Conservation (phyloP, 805 yeast species). For the Nakazawaea ambrosiae region DNA sequence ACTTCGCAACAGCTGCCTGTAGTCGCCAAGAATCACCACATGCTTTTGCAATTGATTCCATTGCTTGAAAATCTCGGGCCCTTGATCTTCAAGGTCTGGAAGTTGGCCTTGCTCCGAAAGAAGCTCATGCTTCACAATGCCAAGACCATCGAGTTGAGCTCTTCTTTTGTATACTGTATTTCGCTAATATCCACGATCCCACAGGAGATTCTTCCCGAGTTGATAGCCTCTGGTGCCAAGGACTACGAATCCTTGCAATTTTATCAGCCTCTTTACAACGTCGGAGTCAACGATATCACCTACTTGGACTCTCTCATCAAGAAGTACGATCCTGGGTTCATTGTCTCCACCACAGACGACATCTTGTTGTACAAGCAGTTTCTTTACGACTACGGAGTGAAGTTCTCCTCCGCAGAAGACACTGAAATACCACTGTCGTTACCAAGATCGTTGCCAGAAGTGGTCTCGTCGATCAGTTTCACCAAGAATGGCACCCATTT, state of each 20-base stretch:
- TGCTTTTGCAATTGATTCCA: constrained; percentile 36
- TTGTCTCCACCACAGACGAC: constrained; percentile 64
- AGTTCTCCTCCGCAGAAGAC: constrained; percentile 10
- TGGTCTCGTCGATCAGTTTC: constrained; percentile 1
- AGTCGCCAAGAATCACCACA: constrained; percentile 24
- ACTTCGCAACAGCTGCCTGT: neutral
- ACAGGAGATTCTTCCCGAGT: constrained; percentile 33
- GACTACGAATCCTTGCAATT: constrained; percentile 19
- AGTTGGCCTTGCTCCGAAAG: constrained; percentile 50
- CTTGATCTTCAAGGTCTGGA: constrained; percentile 56
- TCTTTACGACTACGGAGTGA: constrained; percentile 41
- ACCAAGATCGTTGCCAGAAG: neutral
- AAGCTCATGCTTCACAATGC: constrained; percentile 41
- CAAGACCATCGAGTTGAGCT: constrained; percentile 27
- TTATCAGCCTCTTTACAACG: constrained; percentile 50
- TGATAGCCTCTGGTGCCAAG: constrained; percentile 21
- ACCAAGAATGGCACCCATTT: constrained; percentile 7
- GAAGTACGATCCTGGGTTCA: constrained; percentile 27
- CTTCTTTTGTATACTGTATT: constrained; percentile 50
- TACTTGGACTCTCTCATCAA: constrained; percentile 21
- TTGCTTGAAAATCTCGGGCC: constrained; percentile 56
- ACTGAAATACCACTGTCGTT: no score
- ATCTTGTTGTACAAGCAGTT: constrained; percentile 47
- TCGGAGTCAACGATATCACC: constrained; percentile 52
- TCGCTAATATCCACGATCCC: constrained; percentile 62